Conservation (phyloP, 2,329 filamentous ascomycete species). For the Aaosphaeria pasadenensis region DNA sequence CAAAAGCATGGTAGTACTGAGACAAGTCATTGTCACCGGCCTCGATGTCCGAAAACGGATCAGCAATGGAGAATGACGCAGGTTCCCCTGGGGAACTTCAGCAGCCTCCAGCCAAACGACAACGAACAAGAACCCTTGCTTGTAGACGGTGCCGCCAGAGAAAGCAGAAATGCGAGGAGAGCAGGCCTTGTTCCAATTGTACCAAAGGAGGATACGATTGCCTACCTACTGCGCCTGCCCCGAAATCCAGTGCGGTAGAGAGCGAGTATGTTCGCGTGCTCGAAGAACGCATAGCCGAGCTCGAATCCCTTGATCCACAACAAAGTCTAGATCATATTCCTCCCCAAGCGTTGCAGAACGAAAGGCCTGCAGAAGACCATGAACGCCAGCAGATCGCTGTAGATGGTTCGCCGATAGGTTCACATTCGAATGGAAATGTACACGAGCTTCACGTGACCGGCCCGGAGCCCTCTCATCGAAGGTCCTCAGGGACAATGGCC, state of each 20-base stretch:
- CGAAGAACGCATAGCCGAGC: slow-evolving; percentile 13
- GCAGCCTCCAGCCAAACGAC: slow-evolving; percentile 11
- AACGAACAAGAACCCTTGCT: slow-evolving; percentile 43
- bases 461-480: neutral
- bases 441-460: neutral
- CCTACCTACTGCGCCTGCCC: slow-evolving; percentile 8
- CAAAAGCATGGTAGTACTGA: too few species aligned
- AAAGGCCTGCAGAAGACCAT: neutral
- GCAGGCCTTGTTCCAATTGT: slow-evolving; percentile 52
- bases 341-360: neutral
- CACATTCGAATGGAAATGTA: neutral
- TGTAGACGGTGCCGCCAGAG: slow-evolving; percentile 47
- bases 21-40: too few species aligned
- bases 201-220: slow-evolving; percentile 77
- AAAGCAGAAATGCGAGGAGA: slow-evolving; percentile 23
- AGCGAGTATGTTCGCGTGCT: slow-evolving; percentile 16
- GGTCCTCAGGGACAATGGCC: too few species aligned
- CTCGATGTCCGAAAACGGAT: too few species aligned
- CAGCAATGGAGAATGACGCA: too few species aligned
- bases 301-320: slow-evolving; percentile 12
- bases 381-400: too few species aligned
- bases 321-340: slow-evolving; percentile 12
- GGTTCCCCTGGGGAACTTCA: slow-evolving; percentile 1
- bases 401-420: too few species aligned
- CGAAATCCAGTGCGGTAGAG: slow-evolving; percentile 7